Base-by-base conservation (phyloP, 2,329 filamentous ascomycete species). In the Kalmusia sp. region DNA sequence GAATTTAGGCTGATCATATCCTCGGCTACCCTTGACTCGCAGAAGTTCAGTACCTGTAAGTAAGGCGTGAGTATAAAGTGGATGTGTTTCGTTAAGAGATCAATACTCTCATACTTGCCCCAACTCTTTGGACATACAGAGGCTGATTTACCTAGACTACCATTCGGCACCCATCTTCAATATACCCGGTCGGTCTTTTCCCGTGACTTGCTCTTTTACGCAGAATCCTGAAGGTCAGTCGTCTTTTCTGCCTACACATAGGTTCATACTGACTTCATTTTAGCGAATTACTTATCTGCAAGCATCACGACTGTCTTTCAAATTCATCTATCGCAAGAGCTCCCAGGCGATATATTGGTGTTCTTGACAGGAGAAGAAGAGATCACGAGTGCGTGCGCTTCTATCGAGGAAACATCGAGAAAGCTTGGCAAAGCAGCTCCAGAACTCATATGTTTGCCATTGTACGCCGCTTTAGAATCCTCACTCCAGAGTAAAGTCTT, bases 311-410 rank as follows among this genome's bases (percentile, higher is more conserved):
- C 93, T 0, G 87, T 96, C 4, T 96, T 98, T 65, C 93, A 98
- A 69, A 96, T 98, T 34, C 95, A 99, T 67, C 89, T 93, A 0
- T 91, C 88, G 0, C 91, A 96, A 68, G 88, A 87, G 53, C 70
- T 70, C 4, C 71, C 71, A 5, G 95, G 95, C 11, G 95, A 97
- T 65, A 96, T 99, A 15, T 77, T 99, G 3, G 91, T 98, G 2
- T 99, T 99, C 74, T 78, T 99, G 30, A 97, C 93, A 0, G 95
- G 95, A 34, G 92, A 98, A 69, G 95, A 98, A 65, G 95, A 99
- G 69, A 99, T 99, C 48, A 92, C 96, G 65, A 86, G 90, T 1
- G 92, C 91, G 92, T 61, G n/a, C n/a, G n/a, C n/a, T n/a, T n/a
- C n/a, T n/a, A 84, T 99, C 15, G 84, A 89, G 40, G 92, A 97